Evolutionary conservation across 2,329 filamentous ascomycete species (phyloP).

Genomic region (Penicillium crustosum): DNA sequence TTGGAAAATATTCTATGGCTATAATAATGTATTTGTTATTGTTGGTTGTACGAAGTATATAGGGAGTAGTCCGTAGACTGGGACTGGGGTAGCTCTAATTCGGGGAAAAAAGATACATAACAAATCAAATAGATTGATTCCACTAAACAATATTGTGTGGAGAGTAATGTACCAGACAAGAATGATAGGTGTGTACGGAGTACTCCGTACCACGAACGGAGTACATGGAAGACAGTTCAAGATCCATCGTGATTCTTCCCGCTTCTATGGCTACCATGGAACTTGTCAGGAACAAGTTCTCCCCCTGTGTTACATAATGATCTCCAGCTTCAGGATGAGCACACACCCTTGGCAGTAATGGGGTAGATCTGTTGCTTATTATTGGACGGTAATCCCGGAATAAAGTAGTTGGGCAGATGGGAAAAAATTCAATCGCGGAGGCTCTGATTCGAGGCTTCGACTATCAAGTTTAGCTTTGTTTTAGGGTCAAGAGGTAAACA

Average conservation of each 20-base stretch:
- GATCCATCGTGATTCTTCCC: slow-evolving; percentile 3
- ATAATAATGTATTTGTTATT: not conserved
- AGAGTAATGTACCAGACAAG: not conserved
- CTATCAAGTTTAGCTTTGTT: not conserved
- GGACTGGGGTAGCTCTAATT: not conserved
- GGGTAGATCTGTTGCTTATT: slow-evolving; percentile 16
- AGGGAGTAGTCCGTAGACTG: not conserved
- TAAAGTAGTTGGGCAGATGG: not conserved
- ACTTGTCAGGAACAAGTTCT: slow-evolving; percentile 11
- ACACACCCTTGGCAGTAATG: slow-evolving; percentile 8
- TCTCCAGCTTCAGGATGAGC: slow-evolving; percentile 12
- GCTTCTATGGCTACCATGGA: slow-evolving; percentile 12
- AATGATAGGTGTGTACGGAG: not conserved
- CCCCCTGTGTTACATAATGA: slow-evolving; percentile 24
- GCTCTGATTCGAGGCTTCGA: slow-evolving; percentile 8
- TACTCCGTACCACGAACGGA: not conserved
- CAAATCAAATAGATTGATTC: slow-evolving; percentile 5
- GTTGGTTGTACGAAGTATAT: not conserved
- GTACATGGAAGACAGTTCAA: not conserved
- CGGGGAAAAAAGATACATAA: not conserved
- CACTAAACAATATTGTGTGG: slow-evolving; percentile 5
- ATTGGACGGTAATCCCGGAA: not conserved
- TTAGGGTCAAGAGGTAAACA: not conserved
- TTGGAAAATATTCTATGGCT: not conserved
- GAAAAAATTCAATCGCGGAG: not conserved